These are phyloP conservation scores for Arthromyces matolae DNA, from an alignment of 768 basidiomycete genomes.

Conservation along the genomic window DNA sequence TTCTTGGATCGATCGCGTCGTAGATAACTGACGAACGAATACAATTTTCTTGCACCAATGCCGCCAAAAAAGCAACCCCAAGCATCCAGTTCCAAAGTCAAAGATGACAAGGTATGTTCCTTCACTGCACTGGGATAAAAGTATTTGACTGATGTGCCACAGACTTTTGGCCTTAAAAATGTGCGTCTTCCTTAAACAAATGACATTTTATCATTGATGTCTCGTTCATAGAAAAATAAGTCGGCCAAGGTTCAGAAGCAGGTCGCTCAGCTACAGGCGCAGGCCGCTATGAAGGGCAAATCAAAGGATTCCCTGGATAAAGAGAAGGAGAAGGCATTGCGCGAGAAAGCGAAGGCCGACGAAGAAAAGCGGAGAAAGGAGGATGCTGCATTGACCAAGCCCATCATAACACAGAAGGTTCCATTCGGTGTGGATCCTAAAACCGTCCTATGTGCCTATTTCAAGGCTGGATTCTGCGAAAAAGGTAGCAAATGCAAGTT, in stretches of 20 bases:
- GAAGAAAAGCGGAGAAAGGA: slow-evolving; percentile 84
- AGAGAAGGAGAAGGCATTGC: slow-evolving; percentile 77
- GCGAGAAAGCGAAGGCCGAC: slow-evolving; percentile 70
- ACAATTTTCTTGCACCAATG: slow-evolving; percentile 14
- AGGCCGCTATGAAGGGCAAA: slow-evolving; percentile 72
- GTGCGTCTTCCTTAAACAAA: slow-evolving; percentile 4
- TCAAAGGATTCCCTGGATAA: slow-evolving; percentile 77
- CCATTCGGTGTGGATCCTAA: slow-evolving; percentile 97
- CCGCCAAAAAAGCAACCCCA: slow-evolving; percentile 23
- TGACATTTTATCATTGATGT: slow-evolving; percentile 8
- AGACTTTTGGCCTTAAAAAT: slow-evolving; percentile 24
- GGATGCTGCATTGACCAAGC: slow-evolving; percentile 79
- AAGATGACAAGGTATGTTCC: slow-evolving; percentile 21
- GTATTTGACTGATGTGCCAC: slow-evolving; percentile 2
- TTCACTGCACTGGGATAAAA: slow-evolving; percentile 1
- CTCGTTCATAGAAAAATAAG: slow-evolving; percentile 75
- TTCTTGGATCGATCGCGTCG: too few relatives aligned
- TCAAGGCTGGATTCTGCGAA: slow-evolving; percentile 88
- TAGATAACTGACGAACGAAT: slow-evolving; percentile 1
- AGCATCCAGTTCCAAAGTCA: slow-evolving; percentile 21
- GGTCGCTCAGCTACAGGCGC: slow-evolving; percentile 75
- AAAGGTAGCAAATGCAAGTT: slow-evolving; percentile 97
- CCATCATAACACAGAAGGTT: slow-evolving; percentile 79
- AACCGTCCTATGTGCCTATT: slow-evolving; percentile 88
- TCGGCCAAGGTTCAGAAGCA: slow-evolving; percentile 89